Percentiles rank a stretch among this genome's conserved stretches.
These are phyloP conservation scores for Calcarisporium arbuscula DNA, from an alignment of 2,329 filamentous ascomycete species.

Conservation along the genomic window DNA sequence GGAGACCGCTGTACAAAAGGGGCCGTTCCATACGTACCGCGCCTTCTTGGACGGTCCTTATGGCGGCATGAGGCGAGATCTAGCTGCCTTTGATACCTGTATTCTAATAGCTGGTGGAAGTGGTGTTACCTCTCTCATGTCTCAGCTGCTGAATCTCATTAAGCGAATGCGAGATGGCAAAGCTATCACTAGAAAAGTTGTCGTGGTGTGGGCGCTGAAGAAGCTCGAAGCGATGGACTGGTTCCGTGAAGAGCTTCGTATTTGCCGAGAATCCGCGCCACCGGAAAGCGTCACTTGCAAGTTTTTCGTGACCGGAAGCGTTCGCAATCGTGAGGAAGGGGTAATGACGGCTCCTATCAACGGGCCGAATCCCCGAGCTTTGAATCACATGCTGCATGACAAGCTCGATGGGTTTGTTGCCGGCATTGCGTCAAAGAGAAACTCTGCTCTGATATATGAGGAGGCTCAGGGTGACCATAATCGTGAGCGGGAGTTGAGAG, in stretches of 20 bases:
- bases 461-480: constrained; percentile 74
- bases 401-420: constrained; percentile 84
- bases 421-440: constrained; percentile 78
- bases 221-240: constrained; percentile 91
- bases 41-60: constrained; percentile 93
- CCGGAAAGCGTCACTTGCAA: constrained; percentile 86
- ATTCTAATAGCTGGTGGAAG: constrained; percentile 91
- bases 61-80: constrained; percentile 83
- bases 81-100: constrained; percentile 89
- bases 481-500: constrained; percentile 71
- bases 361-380: constrained; percentile 39
- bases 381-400: constrained; percentile 75
- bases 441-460: constrained; percentile 74
- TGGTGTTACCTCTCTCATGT: constrained; percentile 89
- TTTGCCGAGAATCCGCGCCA: constrained; percentile 84
- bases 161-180: constrained; percentile 94
- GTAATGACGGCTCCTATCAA: constrained; percentile 40
- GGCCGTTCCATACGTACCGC: constrained; percentile 85
- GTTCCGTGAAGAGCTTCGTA: constrained; percentile 92
- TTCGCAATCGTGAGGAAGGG: constrained; percentile 25
- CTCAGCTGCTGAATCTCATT: constrained; percentile 86
- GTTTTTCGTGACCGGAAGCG: constrained; percentile 82
- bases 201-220: constrained; percentile 92
- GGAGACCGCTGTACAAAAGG: constrained; percentile 76
- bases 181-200: constrained; percentile 82